These are phyloP conservation scores for Yamadazyma kanchanaburiensis DNA, from an alignment of 1,139 yeast genomes.

Conservation along the genomic window DNA sequence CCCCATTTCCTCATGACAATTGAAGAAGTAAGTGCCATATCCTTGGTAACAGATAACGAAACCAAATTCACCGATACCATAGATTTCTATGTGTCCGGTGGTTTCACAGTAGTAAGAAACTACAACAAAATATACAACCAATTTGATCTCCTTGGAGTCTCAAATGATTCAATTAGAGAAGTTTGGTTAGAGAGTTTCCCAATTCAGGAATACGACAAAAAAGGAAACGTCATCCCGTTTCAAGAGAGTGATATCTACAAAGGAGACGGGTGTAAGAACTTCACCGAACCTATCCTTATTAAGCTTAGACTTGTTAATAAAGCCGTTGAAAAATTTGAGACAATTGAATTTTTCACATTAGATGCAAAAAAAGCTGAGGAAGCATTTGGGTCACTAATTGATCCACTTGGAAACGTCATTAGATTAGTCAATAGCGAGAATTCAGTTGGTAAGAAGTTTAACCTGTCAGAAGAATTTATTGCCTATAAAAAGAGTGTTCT, in stretches of 20 bases:
- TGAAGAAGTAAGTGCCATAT: conserved; percentile 40
- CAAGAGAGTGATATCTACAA: conserved; percentile 56
- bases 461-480: conserved; percentile 8
- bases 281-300: conserved; percentile 35
- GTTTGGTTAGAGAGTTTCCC: conserved; percentile 72
- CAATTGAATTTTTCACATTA: conserved; percentile 51
- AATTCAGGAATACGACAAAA: conserved; percentile 43
- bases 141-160: conserved; percentile 47
- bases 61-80: conserved; percentile 44
- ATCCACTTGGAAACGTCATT: conserved; percentile 14
- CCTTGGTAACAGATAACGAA: conserved; percentile 55
- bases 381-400: conserved; percentile 21
- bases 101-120: conserved; percentile 56
- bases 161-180: conserved; percentile 63
- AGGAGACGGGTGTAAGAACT: conserved; percentile 38
- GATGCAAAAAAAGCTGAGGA: conserved; percentile 36
- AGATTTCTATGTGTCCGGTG: conserved; percentile 53
- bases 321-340: conserved; percentile 17
- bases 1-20: conserved; percentile 8
- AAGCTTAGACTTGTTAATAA: conserved; percentile 53
- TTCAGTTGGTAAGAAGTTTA: conserved; percentile 4
- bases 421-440: conserved; percentile 7
- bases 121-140: conserved; percentile 42
- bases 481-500: conserved; percentile 7
- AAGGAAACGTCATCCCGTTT: conserved; percentile 53